phyloP scores from a whole-genome alignment of 2,329 filamentous ascomycete species.

The Penicillium brevicompactum region DNA sequence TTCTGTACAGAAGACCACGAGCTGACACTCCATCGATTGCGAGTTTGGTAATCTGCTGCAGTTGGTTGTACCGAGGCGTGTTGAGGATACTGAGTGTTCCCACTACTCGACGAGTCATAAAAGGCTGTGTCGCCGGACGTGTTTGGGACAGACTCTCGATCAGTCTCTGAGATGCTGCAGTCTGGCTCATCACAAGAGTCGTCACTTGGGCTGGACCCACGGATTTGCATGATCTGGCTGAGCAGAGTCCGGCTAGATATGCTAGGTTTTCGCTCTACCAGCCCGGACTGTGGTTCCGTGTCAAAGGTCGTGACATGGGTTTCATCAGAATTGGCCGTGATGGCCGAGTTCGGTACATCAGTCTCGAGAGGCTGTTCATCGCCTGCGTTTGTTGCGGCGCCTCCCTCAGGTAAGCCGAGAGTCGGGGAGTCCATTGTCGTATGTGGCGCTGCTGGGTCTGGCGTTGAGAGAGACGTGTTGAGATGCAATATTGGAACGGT shows the following conservation, averaged over 20 bases:
- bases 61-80: slow-evolving; percentile 24
- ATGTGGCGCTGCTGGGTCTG: slow-evolving; percentile 18
- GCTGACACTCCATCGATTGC: slow-evolving; percentile 47
- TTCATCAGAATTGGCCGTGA: slow-evolving; percentile 61
- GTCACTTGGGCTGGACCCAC: slow-evolving; percentile 47
- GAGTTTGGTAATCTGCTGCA: slow-evolving; percentile 21
- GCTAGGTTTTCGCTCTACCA: slow-evolving; percentile 39
- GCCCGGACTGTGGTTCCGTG: slow-evolving; percentile 68
- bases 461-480: slow-evolving; percentile 23
- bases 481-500: slow-evolving; percentile 29
- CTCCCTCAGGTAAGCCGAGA: slow-evolving; percentile 34
- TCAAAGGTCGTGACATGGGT: slow-evolving; percentile 68
- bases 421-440: slow-evolving; percentile 48
- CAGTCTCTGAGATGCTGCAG: slow-evolving; percentile 47
- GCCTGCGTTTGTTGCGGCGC: slow-evolving; percentile 5
- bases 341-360: slow-evolving; percentile 41
- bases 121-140: slow-evolving; percentile 54
- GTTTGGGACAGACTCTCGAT: slow-evolving; percentile 59
- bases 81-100: slow-evolving; percentile 32
- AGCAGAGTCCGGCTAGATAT: slow-evolving; percentile 46
- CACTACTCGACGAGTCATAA: slow-evolving; percentile 34
- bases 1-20: slow-evolving; percentile 47
- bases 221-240: slow-evolving; percentile 52
- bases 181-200: slow-evolving; percentile 43
- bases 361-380: slow-evolving; percentile 6